Evolutionary conservation across 2,329 filamentous ascomycete species (phyloP).

Genomic region (Cladosporium sp.): DNA sequence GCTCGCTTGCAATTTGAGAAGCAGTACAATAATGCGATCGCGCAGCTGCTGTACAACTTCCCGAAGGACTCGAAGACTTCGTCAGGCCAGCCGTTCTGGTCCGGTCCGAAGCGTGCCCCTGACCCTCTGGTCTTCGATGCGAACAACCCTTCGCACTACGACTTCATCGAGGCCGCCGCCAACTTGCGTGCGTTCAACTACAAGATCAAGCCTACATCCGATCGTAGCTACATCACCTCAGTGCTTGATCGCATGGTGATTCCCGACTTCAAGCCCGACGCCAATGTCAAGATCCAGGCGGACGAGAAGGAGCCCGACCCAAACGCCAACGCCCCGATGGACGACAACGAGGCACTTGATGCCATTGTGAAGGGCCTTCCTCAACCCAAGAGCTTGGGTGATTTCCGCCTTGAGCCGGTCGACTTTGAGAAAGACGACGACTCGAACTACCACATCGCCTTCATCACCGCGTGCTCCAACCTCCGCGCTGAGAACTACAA

Average conservation of each 20-base stretch:
- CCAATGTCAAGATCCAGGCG: slow-evolving; percentile 92
- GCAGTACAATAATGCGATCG: slow-evolving; percentile 94
- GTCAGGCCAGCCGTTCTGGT: slow-evolving; percentile 90
- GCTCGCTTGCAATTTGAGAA: slow-evolving; percentile 89
- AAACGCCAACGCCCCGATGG: slow-evolving; percentile 56
- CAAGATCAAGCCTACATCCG: slow-evolving; percentile 68
- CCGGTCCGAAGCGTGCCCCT: slow-evolving; percentile 92
- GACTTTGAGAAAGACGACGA: slow-evolving; percentile 99
- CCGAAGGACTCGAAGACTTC: slow-evolving; percentile 89
- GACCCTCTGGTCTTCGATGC: slow-evolving; percentile 84
- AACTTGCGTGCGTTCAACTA: slow-evolving; percentile 98
- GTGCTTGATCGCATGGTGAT: slow-evolving; percentile 90
- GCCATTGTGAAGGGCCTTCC: slow-evolving; percentile 68
- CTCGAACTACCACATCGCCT: slow-evolving; percentile 96
- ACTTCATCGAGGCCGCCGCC: slow-evolving; percentile 79
- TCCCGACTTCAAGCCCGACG: slow-evolving; percentile 85
- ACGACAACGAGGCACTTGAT: slow-evolving; percentile 71
- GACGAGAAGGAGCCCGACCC: slow-evolving; percentile 93
- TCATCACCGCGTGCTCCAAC: slow-evolving; percentile 96
- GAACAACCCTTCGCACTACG: slow-evolving; percentile 77
- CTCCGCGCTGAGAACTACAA: slow-evolving; percentile 97
- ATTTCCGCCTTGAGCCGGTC: slow-evolving; percentile 83
- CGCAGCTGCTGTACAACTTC: slow-evolving; percentile 94
- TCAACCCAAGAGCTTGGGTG: slow-evolving; percentile 69
- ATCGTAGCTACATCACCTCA: slow-evolving; percentile 64